These are phyloP conservation scores for Coemansia sp. DNA, from an alignment of 371 early-diverging fungal species.

Conservation along the genomic window DNA sequence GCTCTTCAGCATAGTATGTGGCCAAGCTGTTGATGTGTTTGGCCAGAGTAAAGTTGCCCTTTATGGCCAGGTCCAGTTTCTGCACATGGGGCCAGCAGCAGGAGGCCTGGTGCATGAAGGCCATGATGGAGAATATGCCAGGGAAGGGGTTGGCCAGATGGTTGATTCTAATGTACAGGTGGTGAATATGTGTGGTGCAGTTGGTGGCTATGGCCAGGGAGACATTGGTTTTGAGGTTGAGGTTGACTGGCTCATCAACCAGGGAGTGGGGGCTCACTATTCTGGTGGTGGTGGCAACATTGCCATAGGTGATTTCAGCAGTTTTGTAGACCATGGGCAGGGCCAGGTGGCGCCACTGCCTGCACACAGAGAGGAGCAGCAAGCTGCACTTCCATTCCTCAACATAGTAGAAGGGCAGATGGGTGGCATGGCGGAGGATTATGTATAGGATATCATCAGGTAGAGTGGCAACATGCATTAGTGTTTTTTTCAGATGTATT, in stretches of 20 bases:
- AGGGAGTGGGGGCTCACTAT: background rate
- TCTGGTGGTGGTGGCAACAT: background rate
- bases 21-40: too few species aligned
- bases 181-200: background rate
- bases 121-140: background rate
- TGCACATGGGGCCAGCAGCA: background rate
- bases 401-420: background rate
- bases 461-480: background rate
- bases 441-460: background rate
- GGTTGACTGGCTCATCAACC: background rate
- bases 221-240: background rate
- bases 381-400: background rate
- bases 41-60: background rate
- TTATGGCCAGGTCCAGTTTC: background rate
- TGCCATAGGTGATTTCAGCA: background rate
- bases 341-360: background rate
- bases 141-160: background rate
- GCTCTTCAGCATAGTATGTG: background rate
- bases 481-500: background rate
- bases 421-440: background rate
- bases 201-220: background rate
- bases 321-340: slow-evolving; percentile 1
- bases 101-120: background rate
- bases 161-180: background rate
- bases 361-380: slow-evolving; percentile 2